phyloP scores from a whole-genome alignment of 345 rosid genomes.

The Xanthoceras sorbifolium region DNA sequence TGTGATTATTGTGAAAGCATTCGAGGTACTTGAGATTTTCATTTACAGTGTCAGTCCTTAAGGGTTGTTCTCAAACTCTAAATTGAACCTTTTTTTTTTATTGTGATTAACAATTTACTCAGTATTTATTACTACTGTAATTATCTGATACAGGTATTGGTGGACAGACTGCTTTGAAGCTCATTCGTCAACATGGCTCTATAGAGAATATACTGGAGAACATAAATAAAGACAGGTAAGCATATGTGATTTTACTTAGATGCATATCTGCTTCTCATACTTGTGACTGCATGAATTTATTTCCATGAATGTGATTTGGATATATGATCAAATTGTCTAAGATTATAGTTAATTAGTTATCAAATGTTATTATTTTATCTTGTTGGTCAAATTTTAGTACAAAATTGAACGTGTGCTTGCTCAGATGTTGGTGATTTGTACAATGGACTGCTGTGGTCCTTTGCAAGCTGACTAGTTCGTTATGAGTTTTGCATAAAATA shows the following conservation, averaged over 20 bases:
- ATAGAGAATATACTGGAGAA: slow-evolving; percentile 82
- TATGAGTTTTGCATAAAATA: not conserved
- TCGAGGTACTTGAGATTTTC: slow-evolving; percentile 54
- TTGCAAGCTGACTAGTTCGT: not conserved
- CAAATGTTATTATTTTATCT: not conserved
- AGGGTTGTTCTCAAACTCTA: not conserved
- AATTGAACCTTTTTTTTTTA: slow-evolving; percentile 11
- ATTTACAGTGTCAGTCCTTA: not conserved
- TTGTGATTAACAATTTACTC: not conserved
- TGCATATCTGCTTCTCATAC: not conserved
- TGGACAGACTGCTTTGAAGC: slow-evolving; percentile 89
- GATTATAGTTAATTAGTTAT: not conserved
- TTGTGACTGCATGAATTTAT: not conserved
- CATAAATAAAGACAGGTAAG: slow-evolving; percentile 81
- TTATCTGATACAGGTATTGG: slow-evolving; percentile 68
- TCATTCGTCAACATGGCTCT: slow-evolving; percentile 88
- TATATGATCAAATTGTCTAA: not conserved
- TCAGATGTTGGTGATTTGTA: not conserved
- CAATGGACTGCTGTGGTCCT: not conserved
- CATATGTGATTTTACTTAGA: not conserved
- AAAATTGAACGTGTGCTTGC: not conserved
- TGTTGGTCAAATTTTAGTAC: not conserved
- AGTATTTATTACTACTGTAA: not conserved
- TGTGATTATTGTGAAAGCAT: slow-evolving; percentile 98
- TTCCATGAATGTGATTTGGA: not conserved